Percentiles rank a stretch among this genome's conserved stretches.
Conservation (phyloP, 2,329 filamentous ascomycete genomes). For the Sarocladiaceae sp. region DNA sequence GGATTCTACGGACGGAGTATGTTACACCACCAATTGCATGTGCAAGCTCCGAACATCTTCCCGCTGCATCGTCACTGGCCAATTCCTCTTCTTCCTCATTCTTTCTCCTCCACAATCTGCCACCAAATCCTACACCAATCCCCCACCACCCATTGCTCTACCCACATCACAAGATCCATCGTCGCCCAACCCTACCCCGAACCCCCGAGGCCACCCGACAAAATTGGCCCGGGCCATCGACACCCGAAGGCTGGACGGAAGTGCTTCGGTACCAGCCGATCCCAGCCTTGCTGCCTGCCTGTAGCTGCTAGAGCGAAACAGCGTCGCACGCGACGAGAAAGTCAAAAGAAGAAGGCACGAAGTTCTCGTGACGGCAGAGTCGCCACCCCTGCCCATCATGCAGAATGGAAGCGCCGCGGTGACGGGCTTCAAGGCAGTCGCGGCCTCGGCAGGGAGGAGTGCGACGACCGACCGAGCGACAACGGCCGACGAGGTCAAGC, state of each 20-base stretch:
- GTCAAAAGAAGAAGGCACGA: no score
- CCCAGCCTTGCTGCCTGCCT: neutral
- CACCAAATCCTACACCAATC: no score
- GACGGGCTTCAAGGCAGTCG: neutral
- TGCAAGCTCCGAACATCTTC: neutral
- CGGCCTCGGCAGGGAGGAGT: neutral
- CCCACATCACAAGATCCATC: no score
- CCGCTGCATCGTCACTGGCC: neutral
- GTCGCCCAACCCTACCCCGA: neutral
- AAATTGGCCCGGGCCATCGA: neutral
- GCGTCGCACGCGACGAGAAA: neutral
- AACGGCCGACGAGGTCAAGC: neutral
- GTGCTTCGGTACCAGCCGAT: constrained; percentile 7
- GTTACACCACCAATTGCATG: neutral
- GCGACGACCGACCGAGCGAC: neutral
- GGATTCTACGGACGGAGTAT: no score
- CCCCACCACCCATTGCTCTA: no score
- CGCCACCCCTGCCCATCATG: constrained; percentile 8
- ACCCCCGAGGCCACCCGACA: neutral
- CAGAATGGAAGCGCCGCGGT: neutral
- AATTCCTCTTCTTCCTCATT: neutral
- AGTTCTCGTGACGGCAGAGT: no score
- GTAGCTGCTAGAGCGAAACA: neutral
- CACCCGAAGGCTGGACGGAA: neutral
- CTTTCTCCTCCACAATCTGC: no score